Conservation (phyloP, 306 rosid genomes). For the Cucumis melo region DNA sequence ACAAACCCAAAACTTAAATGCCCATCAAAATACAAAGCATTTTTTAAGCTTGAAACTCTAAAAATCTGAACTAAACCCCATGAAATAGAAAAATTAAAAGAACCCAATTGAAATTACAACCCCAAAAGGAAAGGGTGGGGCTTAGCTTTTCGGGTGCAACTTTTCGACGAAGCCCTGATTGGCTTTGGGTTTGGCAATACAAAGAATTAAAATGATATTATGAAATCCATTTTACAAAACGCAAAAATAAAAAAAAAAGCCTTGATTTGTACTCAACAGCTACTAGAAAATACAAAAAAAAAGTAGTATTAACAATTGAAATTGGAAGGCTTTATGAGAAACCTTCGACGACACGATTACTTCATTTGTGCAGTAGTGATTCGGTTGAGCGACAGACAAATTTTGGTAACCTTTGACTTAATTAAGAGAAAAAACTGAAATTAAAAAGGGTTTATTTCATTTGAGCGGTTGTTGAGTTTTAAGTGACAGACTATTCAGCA, state of each 20-base stretch:
- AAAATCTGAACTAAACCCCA: background rate
- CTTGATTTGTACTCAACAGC: background rate
- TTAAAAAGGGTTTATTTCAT: too few species aligned
- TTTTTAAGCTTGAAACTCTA: background rate
- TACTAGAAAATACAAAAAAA: background rate
- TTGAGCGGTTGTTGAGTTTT: too few species aligned
- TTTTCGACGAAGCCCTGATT: constrained; percentile 64
- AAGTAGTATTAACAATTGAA: background rate
- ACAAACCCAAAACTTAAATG: background rate
- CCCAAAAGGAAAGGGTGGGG: background rate
- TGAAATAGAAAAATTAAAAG: background rate
- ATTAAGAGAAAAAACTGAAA: too few species aligned
- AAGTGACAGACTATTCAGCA: too few species aligned
- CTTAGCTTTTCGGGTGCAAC: constrained; percentile 44
- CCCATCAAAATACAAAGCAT: background rate
- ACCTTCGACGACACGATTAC: too few species aligned
- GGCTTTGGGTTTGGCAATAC: constrained; percentile 13
- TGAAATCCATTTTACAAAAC: background rate
- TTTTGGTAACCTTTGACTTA: too few species aligned
- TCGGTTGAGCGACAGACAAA: too few species aligned
- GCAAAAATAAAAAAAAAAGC: background rate
- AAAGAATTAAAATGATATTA: constrained; percentile 6
- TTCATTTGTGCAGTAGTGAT: too few species aligned
- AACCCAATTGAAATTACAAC: background rate
- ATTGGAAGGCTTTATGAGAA: constrained; percentile 7